These are phyloP conservation scores for Taphrina sp. DNA, from an alignment of 1,139 yeast genomes.

Conservation along the genomic window DNA sequence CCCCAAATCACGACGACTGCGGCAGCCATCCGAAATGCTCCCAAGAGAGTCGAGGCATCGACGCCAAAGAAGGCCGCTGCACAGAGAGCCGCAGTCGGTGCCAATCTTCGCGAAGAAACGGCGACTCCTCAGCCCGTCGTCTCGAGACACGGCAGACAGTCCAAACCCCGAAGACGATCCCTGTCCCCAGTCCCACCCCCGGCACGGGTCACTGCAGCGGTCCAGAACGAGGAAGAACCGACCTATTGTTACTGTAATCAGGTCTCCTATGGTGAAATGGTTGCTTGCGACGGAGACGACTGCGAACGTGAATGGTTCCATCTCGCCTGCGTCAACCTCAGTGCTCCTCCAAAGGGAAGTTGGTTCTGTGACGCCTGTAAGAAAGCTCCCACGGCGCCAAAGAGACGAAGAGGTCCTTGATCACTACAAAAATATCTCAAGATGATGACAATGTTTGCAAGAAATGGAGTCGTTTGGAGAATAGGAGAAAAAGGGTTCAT, in stretches of 20 bases:
- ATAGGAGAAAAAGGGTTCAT: too few relatives aligned
- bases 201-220: slow-evolving; percentile 6
- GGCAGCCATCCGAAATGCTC: slow-evolving; percentile 29
- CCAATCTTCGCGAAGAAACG: slow-evolving; percentile 18
- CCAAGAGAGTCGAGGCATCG: slow-evolving; percentile 24
- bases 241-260: slow-evolving; percentile 94
- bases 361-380: slow-evolving; percentile 95
- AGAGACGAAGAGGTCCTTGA: too few relatives aligned
- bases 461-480: too few relatives aligned
- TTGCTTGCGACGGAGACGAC: slow-evolving; percentile 93
- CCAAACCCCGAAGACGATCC: slow-evolving; percentile 24
- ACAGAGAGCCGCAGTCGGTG: slow-evolving; percentile 3
- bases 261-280: slow-evolving; percentile 97
- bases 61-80: slow-evolving; percentile 26
- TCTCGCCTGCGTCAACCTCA: slow-evolving; percentile 88
- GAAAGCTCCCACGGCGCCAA: slow-evolving; percentile 27
- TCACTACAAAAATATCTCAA: too few relatives aligned
- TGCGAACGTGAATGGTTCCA: slow-evolving; percentile 98
- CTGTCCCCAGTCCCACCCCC: slow-evolving; percentile 14
- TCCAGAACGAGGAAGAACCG: slow-evolving; percentile 54
- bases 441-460: too few relatives aligned
- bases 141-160: slow-evolving; percentile 29
- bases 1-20: slow-evolving; percentile 29
- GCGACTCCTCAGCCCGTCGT: slow-evolving; percentile 23
- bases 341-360: slow-evolving; percentile 88